Conservation (phyloP, 306 rosid genomes). For the Cajanus cajan region DNA sequence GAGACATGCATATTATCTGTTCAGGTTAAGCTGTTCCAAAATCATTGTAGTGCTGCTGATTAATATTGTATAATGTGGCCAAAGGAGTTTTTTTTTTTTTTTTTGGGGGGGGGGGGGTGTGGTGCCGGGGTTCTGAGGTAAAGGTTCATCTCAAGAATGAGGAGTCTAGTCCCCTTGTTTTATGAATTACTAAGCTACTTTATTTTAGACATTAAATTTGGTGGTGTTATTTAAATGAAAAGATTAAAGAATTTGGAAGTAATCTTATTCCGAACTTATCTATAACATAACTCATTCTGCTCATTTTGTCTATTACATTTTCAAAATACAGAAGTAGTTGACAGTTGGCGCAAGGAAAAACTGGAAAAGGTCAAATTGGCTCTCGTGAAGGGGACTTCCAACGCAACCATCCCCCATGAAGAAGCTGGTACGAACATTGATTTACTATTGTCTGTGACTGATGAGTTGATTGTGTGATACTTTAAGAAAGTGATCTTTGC, state of each 20-base stretch:
- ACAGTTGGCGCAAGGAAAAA: conserved; percentile 73
- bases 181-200: neutral
- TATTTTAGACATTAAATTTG: neutral
- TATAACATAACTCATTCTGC: neutral
- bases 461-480: conserved; percentile 16
- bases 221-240: neutral
- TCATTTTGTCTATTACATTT: neutral
- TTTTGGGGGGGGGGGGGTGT: too few relatives aligned
- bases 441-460: neutral
- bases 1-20: too few relatives aligned
- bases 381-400: conserved; percentile 25
- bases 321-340: conserved; percentile 41
- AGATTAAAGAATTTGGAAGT: neutral
- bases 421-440: conserved; percentile 62
- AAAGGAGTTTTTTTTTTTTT: too few relatives aligned
- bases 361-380: conserved; percentile 51
- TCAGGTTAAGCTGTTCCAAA: too few relatives aligned
- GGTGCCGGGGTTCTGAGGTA: neutral
- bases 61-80: neutral
- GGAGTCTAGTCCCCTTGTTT: neutral
- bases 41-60: too few relatives aligned
- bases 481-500: neutral
- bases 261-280: neutral
- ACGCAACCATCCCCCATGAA: conserved; percentile 46
- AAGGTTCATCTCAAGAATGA: neutral